Base-by-base conservation (phyloP, 345 rosid species). In the Moricandia moricandioides region DNA sequence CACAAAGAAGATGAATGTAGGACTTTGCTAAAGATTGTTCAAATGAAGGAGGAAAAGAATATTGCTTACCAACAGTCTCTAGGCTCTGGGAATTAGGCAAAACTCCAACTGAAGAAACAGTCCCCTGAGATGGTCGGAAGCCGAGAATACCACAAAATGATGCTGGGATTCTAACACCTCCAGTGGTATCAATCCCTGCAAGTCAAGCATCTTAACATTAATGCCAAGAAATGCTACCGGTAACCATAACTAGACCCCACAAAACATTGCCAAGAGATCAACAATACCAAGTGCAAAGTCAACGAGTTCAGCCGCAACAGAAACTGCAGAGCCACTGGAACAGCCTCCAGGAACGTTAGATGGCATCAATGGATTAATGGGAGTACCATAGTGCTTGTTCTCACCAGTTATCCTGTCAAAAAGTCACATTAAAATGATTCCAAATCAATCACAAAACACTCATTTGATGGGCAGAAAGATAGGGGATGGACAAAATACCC, bases 251-350 rank as follows among this genome's bases (percentile, higher is more conserved):
- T 12, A 52, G 17, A 34, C 34, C 49, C 9, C 7, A 7, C 35
- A 58, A n/a, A n/a, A 67, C 29, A 73, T 12, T 45, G 10, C 0
- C 30, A 27, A 71, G 11, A 4, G 57, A 65, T 17, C 2, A 62
- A 47, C 3, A 69, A 79, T 80, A 91, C 97, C 97, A 47, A 93
- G 88, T 79, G 97, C 86, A 82, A 89, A 93, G 80, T 91, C 96
- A 56, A 91, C 97, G 59, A 93, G 83, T 73, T 81, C 83, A 76
- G 98, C 87, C 0, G 88, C 91, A 82, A 93, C 98, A 65, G 92
- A 88, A 62, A 91, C 98, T 11, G 98, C 96, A n/a, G 98, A 89
- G 79, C 98, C 98, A 72, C 97, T 85, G 55, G 96, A 89, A 79
- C 93, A 91, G 55, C 98, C 98, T 75, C 98, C 98, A 10, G 97